Evolutionary conservation across 23 red algal species (phyloP).

Genomic region (Gracilaria gracilis): DNA sequence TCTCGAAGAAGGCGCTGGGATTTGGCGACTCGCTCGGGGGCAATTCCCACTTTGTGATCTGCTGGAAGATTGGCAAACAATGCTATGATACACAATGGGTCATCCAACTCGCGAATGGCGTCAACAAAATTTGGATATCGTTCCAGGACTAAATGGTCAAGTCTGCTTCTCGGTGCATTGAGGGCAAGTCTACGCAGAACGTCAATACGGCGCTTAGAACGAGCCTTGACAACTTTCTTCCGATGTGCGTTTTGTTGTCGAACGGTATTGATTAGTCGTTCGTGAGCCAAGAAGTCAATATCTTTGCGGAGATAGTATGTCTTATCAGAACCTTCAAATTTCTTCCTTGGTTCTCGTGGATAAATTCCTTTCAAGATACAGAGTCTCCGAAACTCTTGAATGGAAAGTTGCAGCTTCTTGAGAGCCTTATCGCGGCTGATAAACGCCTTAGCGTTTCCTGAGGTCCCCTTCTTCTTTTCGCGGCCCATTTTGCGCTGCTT

Average conservation of each 20-base stretch:
- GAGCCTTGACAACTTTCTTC: constrained; percentile 83
- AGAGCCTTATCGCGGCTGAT: constrained; percentile 94
- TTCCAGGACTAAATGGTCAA: constrained; percentile 92
- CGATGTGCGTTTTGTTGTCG: constrained; percentile 71
- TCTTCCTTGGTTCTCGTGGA: constrained; percentile 94
- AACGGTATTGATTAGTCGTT: constrained; percentile 91
- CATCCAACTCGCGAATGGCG: constrained; percentile 92
- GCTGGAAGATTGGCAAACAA: constrained; percentile 83
- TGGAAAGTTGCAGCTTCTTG: constrained; percentile 89
- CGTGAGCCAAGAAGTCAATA: constrained; percentile 93
- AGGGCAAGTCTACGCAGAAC: constrained; percentile 62
- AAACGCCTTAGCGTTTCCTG: constrained; percentile 85
- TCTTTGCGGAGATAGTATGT: constrained; percentile 98
- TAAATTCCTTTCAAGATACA: constrained; percentile 99
- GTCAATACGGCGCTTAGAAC: constrained; percentile 64
- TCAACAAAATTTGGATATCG: constrained; percentile 89
- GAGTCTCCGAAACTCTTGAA: constrained; percentile 87
- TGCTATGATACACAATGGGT: constrained; percentile 84
- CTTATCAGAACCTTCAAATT: constrained; percentile 80
- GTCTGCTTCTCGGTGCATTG: constrained; percentile 64
- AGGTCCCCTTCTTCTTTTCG: constrained; percentile 87
- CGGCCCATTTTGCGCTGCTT: constrained; percentile 60
- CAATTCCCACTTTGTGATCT: constrained; percentile 52
- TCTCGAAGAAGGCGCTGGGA: constrained; percentile 79
- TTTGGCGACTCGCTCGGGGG: constrained; percentile 48